Base-by-base conservation (phyloP, 2,329 filamentous ascomycete genomes). In the Blumeria hordei region DNA sequence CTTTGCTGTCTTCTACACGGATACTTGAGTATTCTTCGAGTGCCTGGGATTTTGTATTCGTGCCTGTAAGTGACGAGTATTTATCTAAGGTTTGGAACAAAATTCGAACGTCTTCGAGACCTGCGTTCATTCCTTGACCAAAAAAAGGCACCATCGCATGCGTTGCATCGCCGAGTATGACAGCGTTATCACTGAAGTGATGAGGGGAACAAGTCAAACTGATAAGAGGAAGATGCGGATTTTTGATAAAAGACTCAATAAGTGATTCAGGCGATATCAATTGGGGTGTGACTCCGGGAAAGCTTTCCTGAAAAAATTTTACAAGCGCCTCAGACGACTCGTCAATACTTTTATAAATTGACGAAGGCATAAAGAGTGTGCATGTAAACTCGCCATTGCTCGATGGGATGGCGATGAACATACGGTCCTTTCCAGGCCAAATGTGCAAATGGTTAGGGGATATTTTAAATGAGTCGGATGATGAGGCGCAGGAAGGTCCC, bases 111-210 rank as follows among this genome's bases (percentile, higher is more conserved):
- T 95, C 90, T 69, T 98, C 92, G 44, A 98, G 77, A 0, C 92
- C 92, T 0, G 92, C 85, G 64, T 98, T 98, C 81, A 98, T 93
- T 39, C 92, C 92, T 67, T 98, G 92, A 0, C 92, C 92, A 67
- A 96, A 98, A 68, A 98, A 98, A 0, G 92, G 92, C 0, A 98
- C 88, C 81, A 98, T 95, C 56, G 93, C 92, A 66, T 98, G 92
- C 0, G 92, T 88, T 7, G 92, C 88, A 65, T 98, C 92, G 57
- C 92, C 92, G 37, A 98, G 66, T 52, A 98, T 86, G 57, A 94
- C 87, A 35, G 76, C 87, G 0, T 80, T 83, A 28, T 79, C 78
- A 53, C 70, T 73, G 69, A 78, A 87, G 70, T 94, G 87, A 68
- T 96, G 85, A 0, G 92, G 92, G 16, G 76, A 76, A 70, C 88